phyloP scores from a whole-genome alignment of 2,329 filamentous ascomycete species.

The Clarireedia monteithiana region DNA sequence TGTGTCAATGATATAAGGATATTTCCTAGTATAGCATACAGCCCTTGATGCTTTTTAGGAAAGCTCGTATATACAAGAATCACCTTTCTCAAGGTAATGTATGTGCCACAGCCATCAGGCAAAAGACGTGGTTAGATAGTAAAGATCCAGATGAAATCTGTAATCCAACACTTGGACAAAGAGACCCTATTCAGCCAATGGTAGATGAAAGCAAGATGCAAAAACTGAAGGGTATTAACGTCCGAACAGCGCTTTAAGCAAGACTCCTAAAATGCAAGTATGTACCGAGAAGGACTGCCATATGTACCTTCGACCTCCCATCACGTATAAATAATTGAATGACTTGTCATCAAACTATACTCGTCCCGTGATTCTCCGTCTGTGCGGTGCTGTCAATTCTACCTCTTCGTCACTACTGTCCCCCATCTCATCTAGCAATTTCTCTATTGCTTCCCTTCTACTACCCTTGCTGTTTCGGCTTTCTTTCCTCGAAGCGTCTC shows the following conservation, averaged over 20 bases:
- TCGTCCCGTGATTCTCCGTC: conserved; percentile 20
- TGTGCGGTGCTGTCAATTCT: conserved; percentile 23
- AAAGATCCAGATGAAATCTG: background rate
- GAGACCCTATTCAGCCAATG: background rate
- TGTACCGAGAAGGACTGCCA: background rate
- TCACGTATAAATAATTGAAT: no score
- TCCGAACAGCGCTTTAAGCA: background rate
- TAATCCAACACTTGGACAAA: no score
- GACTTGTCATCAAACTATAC: background rate
- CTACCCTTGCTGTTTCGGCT: conserved; percentile 17
- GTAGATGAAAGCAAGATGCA: background rate
- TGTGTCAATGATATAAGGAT: no score
- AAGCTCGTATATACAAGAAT: no score
- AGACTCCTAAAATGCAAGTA: background rate
- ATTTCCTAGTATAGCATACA: no score
- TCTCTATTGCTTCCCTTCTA: conserved; percentile 25
- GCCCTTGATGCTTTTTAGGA: no score
- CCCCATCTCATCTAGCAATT: conserved; percentile 28
- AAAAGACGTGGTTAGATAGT: no score
- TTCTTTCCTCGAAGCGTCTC: conserved; percentile 7
- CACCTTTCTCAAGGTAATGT: no score
- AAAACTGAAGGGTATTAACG: background rate
- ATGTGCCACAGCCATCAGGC: no score
- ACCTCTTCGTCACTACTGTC: conserved; percentile 31
- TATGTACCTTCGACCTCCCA: background rate